Percentiles rank a stretch among this genome's conserved stretches.
Evolutionary conservation across 2,329 filamentous ascomycete genomes (phyloP).

Genomic region (Dactylellina parvicollis): DNA sequence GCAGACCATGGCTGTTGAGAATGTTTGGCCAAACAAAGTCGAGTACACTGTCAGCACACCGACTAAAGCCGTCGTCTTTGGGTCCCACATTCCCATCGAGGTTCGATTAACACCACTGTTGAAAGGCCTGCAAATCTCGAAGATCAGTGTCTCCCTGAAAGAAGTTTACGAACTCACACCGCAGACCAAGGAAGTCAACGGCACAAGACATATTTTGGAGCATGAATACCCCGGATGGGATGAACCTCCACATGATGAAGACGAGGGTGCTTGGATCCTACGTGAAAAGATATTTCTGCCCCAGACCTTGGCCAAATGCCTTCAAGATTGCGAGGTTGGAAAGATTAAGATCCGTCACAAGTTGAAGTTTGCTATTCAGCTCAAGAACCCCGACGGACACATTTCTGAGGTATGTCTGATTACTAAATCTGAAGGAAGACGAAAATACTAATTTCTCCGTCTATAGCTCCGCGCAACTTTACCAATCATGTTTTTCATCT

Average conservation of each 20-base stretch:
- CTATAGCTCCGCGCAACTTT: conserved; percentile 82
- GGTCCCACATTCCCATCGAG: conserved; percentile 82
- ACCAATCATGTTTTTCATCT: conserved; percentile 93
- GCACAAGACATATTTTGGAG: conserved; percentile 37
- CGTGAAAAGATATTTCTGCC: conserved; percentile 76
- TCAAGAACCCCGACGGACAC: conserved; percentile 95
- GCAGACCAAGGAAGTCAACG: conserved; percentile 57
- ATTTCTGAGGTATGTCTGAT: conserved; percentile 76
- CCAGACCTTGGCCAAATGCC: conserved; percentile 80
- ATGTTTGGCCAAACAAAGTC: conserved; percentile 97
- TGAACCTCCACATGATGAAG: conserved; percentile 61
- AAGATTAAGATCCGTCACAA: conserved; percentile 94
- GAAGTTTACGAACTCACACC: conserved; percentile 77
- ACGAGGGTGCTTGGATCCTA: conserved; percentile 65
- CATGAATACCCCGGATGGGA: conserved; percentile 48
- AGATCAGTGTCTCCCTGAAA: conserved; percentile 80
- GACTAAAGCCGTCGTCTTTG: conserved; percentile 92
- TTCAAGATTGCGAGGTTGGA: conserved; percentile 88
- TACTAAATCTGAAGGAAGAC: neutral
- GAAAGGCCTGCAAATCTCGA: conserved; percentile 87
- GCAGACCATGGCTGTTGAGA: conserved; percentile 94
- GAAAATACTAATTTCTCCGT: conserved; percentile 12
- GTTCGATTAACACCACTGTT: conserved; percentile 87
- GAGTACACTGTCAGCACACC: conserved; percentile 94
- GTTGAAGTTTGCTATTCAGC: conserved; percentile 86